Evolutionary conservation across 768 basidiomycete genomes (phyloP), one percentile per base, ranked within the genome.

Genomic region (Boletus vermiculosoides): DNA sequence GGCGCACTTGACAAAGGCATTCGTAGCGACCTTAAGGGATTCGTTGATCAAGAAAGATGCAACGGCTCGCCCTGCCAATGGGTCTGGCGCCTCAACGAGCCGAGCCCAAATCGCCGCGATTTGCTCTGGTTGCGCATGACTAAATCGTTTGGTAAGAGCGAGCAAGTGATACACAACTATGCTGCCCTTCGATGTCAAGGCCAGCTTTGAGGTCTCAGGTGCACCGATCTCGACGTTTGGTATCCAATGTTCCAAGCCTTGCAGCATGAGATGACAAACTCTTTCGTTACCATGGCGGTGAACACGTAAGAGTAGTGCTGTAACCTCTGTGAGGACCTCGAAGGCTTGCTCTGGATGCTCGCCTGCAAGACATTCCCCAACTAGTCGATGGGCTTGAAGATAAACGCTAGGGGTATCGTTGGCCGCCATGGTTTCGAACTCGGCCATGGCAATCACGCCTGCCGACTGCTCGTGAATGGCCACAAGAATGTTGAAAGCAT

Each of bases 1-100:
- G 1, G 90, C 89, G 64, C 90, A 90, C 44, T 77, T 78, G 56
- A 96, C 82, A 71, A 92, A 95, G 16, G 84, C 81, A 5, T 81
- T 79, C 60, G 84, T 93, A 39, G 89, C 87, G 42, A 94, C 86
- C 70, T 88, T 90, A 60, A 88, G 85, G 1, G 92, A 90, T 64
- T 96, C 92, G 62, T 94, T 92, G 36, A 96, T 77, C 3, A 98
- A 77, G 71, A 93, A 98, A 31, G 87, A 82, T 48, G 90, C 78
- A 16, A 92, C 78, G 4, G 91, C 90, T 52, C 86, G 88, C 2
- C 90, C 89, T 58, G 94, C 93, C 23, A 81, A 78, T 53, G 85
- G 80, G 62, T 85, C 78, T 25, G 87, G 85, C 4, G 82, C 75
- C 25, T 89, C 88, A 5, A 92, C 88, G 15, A 96, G 75, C 54